Evolutionary conservation across 2,329 filamentous ascomycete genomes (phyloP).

Genomic region (Calonectria henricotiae): DNA sequence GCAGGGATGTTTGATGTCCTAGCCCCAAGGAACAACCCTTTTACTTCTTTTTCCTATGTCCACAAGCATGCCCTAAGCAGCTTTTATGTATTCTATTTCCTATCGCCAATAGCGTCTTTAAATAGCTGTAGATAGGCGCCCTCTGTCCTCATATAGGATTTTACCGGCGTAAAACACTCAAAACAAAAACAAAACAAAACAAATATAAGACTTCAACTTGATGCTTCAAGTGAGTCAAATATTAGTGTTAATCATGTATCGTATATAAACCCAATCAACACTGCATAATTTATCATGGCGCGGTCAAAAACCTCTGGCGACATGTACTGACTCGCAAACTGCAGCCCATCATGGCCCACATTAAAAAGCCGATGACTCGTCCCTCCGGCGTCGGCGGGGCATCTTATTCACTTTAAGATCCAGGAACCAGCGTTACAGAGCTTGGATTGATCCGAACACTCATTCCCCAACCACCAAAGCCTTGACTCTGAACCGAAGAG

Average conservation of each 20-base stretch:
- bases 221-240: not conserved
- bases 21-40: no score
- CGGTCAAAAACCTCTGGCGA: not conserved
- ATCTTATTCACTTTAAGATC: slow-evolving; percentile 35
- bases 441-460: slow-evolving; percentile 19
- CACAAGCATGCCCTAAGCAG: no score
- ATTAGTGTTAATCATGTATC: not conserved
- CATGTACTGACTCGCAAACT: slow-evolving; percentile 8
- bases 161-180: no score
- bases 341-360: slow-evolving; percentile 42
- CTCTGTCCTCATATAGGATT: no score
- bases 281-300: not conserved
- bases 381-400: slow-evolving; percentile 50
- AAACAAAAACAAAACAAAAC: no score
- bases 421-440: slow-evolving; percentile 32
- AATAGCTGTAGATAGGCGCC: no score
- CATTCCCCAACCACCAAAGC: slow-evolving; percentile 1
- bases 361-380: slow-evolving; percentile 47
- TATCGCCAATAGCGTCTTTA: no score
- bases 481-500: not conserved
- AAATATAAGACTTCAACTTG: not conserved
- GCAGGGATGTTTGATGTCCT: no score
- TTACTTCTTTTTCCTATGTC: no score
- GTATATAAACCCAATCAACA: not conserved
- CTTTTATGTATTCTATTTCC: no score